Evolutionary conservation across 176 grass and related monocot species (phyloP).

Genomic region (Oryza meyeriana): DNA sequence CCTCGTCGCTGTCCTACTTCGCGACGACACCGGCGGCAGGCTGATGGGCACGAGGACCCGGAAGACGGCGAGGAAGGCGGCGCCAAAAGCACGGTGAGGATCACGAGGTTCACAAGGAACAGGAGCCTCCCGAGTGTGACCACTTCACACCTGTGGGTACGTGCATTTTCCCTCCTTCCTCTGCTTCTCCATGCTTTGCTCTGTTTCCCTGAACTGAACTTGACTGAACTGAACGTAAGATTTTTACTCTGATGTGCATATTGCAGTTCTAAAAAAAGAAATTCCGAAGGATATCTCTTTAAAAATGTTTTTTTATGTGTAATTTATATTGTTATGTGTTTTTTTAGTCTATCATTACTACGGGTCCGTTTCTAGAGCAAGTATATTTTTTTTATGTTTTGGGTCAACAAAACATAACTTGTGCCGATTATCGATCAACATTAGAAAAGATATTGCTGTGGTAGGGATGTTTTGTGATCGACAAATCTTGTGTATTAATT

Average conservation of each 20-base stretch:
- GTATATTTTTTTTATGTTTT: background rate
- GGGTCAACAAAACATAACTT: background rate
- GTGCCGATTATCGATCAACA: background rate
- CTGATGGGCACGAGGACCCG: background rate
- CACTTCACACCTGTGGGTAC: constrained; percentile 58
- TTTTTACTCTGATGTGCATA: background rate
- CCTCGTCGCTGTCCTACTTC: constrained; percentile 13
- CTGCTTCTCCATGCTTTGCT: background rate
- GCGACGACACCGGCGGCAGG: background rate
- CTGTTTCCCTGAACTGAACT: background rate
- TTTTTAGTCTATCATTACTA: background rate
- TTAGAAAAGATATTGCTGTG: background rate
- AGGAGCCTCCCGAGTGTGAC: constrained; percentile 34
- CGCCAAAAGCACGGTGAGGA: constrained; percentile 21
- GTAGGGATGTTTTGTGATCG: background rate
- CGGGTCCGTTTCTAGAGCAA: background rate
- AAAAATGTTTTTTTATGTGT: no score
- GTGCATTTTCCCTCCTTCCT: background rate
- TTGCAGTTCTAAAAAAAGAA: background rate
- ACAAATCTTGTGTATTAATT: background rate
- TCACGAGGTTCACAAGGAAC: constrained; percentile 51
- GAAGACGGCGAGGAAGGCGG: background rate
- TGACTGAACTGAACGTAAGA: background rate
- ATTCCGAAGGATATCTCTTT: background rate
- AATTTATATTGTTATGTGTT: no score